Evolutionary conservation across 768 basidiomycete genomes (phyloP), one percentile per base, ranked within the genome.

Genomic region (Brasilioporus rufonigricans): DNA sequence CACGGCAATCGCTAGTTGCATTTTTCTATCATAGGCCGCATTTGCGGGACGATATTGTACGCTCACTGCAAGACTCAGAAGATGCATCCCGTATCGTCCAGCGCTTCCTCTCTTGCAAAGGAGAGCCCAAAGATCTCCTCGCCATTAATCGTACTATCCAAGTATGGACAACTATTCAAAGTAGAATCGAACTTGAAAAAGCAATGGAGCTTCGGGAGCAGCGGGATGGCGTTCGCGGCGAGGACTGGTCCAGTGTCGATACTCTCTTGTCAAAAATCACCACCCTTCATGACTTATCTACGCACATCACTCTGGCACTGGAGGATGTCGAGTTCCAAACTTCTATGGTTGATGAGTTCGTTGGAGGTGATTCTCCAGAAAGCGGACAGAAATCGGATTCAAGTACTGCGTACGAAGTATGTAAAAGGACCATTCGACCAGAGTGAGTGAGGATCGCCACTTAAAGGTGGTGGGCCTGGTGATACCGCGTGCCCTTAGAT

Each of bases 21-120:
- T 83, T 87, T 62, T 87, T 94, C 64, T 72, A 79, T 60, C 60
- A 73, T 11, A 74, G 84, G 29, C 79, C 81, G 31, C 81, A 86
- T 64, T 77, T 92, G 39, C 81, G 83, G 39, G 74, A 79, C 33
- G 91, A 92, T 62, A 71, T 93, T 18, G 66, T 76, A 16, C 77
- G 76, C 41, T 65, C 76, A 23, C 69, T 95, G 44, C 74, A 75
- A 24, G 75, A 80, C 44, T 71, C 82, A 2, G 89, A 87, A 61
- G 93, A 95, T 65, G 77, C 80, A 4, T 78, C 80, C 13, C 87
- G 93, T 13, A 81, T 91, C 43, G 80, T 90, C 16, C 93, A 95
- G 62, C 83, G 81, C 56, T 87, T 94, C 61, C 68, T 86, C 3
- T 76, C 89, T 13, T 80, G 86, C 2, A 81, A 84, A 51, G 90